Evolutionary conservation across 2,329 filamentous ascomycete genomes (phyloP).

Genomic region (Penicillium griseofulvum): DNA sequence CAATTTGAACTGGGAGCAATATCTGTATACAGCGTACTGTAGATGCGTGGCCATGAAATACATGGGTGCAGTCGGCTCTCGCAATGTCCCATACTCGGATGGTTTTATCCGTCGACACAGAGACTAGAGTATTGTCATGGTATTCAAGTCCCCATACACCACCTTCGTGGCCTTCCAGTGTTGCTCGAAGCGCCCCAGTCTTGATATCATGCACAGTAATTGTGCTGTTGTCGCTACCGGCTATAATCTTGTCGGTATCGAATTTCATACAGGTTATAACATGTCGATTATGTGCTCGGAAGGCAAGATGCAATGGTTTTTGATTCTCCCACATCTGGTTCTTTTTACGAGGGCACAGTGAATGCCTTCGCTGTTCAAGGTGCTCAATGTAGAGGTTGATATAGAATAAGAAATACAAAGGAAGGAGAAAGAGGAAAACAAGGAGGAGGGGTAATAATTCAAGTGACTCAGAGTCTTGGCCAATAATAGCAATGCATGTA

Average conservation of each 20-base stretch:
- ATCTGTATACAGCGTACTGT: slow-evolving; percentile 96
- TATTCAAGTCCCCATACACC: slow-evolving; percentile 98
- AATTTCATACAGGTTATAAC: slow-evolving; percentile 98
- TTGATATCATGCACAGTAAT: slow-evolving; percentile 98
- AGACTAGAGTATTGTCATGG: slow-evolving; percentile 92
- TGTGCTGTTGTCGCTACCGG: slow-evolving; percentile 92
- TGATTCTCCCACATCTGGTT: slow-evolving; percentile 69
- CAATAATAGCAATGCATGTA: background rate
- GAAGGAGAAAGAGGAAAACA: background rate
- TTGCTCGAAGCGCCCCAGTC: slow-evolving; percentile 78
- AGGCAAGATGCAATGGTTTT: slow-evolving; percentile 86
- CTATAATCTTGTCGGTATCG: slow-evolving; percentile 95
- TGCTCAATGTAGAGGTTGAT: background rate
- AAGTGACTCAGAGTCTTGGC: background rate
- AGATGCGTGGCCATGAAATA: slow-evolving; percentile 95
- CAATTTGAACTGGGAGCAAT: slow-evolving; percentile 77
- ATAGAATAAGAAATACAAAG: background rate
- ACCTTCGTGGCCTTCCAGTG: slow-evolving; percentile 88
- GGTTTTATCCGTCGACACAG: slow-evolving; percentile 93
- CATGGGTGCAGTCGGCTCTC: slow-evolving; percentile 83
- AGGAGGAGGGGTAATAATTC: background rate
- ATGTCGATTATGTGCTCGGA: slow-evolving; percentile 88
- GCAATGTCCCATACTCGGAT: slow-evolving; percentile 99
- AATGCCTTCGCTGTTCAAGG: background rate
- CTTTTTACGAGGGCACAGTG: background rate